phyloP scores from a whole-genome alignment of 2,329 filamentous ascomycete genomes.

The Beauveria australis region DNA sequence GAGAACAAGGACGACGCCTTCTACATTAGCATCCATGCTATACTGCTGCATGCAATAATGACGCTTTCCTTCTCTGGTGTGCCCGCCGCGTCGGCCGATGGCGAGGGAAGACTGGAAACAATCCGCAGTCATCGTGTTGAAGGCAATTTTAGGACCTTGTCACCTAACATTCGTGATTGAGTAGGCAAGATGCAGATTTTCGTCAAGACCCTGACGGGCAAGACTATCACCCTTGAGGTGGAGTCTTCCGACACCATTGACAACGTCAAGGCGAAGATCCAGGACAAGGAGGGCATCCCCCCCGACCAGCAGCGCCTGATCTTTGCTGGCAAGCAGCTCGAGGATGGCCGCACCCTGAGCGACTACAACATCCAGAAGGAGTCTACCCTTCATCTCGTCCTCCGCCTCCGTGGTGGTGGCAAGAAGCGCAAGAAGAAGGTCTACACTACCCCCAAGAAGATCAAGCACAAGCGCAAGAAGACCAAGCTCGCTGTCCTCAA shows the following conservation, averaged over 20 bases:
- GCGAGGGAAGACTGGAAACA: background rate
- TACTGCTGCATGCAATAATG: background rate
- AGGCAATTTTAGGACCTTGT: background rate
- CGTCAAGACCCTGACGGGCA: conserved; percentile 89
- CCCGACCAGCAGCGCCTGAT: conserved; percentile 99
- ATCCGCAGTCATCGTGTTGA: background rate
- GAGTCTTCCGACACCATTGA: conserved; percentile 99
- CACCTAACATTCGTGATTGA: conserved; percentile 33
- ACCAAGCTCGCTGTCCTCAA: conserved; percentile 99
- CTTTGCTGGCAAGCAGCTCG: conserved; percentile 99
- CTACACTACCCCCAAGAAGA: conserved; percentile 99
- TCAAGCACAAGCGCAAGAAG: conserved; percentile 99
- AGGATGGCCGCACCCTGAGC: conserved; percentile 96
- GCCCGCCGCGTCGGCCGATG: background rate
- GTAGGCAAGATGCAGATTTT: conserved; percentile 69
- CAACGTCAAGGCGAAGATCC: conserved; percentile 98
- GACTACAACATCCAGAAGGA: conserved; percentile 99
- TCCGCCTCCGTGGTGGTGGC: conserved; percentile 94
- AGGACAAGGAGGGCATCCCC: conserved; percentile 99
- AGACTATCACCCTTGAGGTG: conserved; percentile 99
- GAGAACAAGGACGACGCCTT: background rate
- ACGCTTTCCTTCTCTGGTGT: background rate
- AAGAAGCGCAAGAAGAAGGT: conserved; percentile 99
- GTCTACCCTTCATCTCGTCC: conserved; percentile 94
- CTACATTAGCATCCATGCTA: background rate